Evolutionary conservation across 768 basidiomycete genomes (phyloP), one percentile per base, ranked within the genome.

Genomic region (Lactifluus volemus): DNA sequence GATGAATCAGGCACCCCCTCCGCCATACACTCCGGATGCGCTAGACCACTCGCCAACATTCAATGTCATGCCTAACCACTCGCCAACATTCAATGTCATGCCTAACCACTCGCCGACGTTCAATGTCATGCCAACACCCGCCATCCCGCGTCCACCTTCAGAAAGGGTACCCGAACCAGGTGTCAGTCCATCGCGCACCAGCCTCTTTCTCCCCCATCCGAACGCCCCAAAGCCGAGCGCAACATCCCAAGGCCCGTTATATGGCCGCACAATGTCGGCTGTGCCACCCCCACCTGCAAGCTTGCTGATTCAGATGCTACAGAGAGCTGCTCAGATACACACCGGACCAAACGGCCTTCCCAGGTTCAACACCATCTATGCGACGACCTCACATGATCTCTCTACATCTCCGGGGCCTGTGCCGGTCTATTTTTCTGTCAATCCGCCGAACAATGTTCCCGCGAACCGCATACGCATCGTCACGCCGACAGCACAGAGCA

Each of bases 361-460:
- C 67, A 67, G 34, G 69, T 75, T 68, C 10, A 76, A 78, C 29
- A 89, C 88, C 12, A 78, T 90, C 6, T 88, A 86, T 61, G 88
- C 79, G 0, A 71, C 78, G 19, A 82, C 77, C 21, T 77, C 80
- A 25, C 67, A 67, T 14, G 87, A 89, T 58, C 67, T 90, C 45
- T 66, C 65, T 21, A 68, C 56, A 32, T 74, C 85, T 14, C 68
- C 72, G 30, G 80, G 81, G 0, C 86, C 88, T 1, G 83, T 89
- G 0, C 82, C 81, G 0, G 83, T 89, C 48, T 64, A 75, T 8
- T 89, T 84, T 68, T 78, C 78, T 41, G 59, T 81, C 5, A 84
- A 86, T 39, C 84, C 84, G 21, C 72, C 67, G 21, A 70, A 68
- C 55, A 69, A 71, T 55, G 45, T 73, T 5, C 72, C 73, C 0